Percentiles rank a stretch among this genome's conserved stretches.
These are phyloP conservation scores for Panaeolus papilionaceus DNA, from an alignment of 768 basidiomycete genomes.

Conservation along the genomic window DNA sequence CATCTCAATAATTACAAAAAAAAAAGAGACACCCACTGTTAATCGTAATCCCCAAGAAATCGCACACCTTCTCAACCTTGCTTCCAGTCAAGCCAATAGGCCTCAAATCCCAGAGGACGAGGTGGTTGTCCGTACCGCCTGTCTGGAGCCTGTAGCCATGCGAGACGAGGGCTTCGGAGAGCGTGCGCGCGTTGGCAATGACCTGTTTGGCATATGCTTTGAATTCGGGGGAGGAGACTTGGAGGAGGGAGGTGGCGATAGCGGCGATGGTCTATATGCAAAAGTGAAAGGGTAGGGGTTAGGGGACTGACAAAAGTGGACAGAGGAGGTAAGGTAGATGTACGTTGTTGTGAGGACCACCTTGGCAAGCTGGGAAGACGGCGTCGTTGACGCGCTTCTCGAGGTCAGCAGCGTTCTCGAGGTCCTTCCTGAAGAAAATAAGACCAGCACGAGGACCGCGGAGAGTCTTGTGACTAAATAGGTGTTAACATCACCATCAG, in stretches of 20 bases:
- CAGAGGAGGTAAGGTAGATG: constrained; percentile 34
- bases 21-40: constrained; percentile 65
- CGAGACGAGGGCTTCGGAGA: constrained; percentile 72
- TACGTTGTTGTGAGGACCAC: constrained; percentile 98
- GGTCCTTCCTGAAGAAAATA: constrained; percentile 98
- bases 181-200: constrained; percentile 82
- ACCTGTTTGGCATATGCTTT: constrained; percentile 95
- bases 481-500: constrained; percentile 10
- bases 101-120: constrained; percentile 96
- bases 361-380: constrained; percentile 99
- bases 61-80: constrained; percentile 99
- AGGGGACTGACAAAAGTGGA: too few relatives aligned
- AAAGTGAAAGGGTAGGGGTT: neutral
- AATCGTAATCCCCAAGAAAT: constrained; percentile 95
- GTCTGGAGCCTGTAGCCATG: constrained; percentile 98
- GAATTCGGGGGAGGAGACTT: constrained; percentile 89
- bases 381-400: constrained; percentile 98
- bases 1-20: constrained; percentile 17
- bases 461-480: constrained; percentile 90
- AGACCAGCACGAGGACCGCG: constrained; percentile 97
- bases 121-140: constrained; percentile 95
- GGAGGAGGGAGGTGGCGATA: constrained; percentile 90
- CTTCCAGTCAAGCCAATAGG: constrained; percentile 96
- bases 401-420: constrained; percentile 79
- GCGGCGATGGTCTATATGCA: constrained; percentile 94